Percentiles rank a stretch among this genome's conserved stretches.
Conservation (phyloP, 129 eudicot species). For the Cynara cardunculus region DNA sequence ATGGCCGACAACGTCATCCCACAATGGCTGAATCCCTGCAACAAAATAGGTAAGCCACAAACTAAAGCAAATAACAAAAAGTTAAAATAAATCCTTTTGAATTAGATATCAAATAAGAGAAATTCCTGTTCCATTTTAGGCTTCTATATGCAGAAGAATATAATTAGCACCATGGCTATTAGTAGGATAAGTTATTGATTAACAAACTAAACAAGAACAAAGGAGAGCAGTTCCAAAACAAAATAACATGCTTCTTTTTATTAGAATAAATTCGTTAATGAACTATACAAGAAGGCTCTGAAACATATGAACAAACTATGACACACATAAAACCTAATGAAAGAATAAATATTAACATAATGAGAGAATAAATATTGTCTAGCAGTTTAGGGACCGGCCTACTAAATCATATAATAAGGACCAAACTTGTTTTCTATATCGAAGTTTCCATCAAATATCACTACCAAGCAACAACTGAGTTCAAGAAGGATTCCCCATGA, state of each 20-base stretch:
- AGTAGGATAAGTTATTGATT: background rate
- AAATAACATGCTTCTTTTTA: background rate
- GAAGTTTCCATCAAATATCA: background rate
- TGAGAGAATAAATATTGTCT: background rate
- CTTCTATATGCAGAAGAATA: background rate
- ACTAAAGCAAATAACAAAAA: background rate
- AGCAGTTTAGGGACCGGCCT: background rate
- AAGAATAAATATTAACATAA: background rate
- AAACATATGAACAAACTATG: background rate
- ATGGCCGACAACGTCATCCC: slow-evolving; percentile 91
- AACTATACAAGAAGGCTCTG: background rate
- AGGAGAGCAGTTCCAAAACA: background rate
- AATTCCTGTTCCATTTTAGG: background rate
- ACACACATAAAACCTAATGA: no score
- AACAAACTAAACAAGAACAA: background rate
- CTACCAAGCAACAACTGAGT: background rate
- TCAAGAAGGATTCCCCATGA: background rate
- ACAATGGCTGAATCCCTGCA: slow-evolving; percentile 92
- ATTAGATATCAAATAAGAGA: background rate
- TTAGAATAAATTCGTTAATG: background rate
- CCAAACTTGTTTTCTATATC: background rate
- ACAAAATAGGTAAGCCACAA: slow-evolving; percentile 17
- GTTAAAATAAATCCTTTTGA: background rate
- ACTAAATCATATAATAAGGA: background rate
- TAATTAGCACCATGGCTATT: background rate